Base-by-base conservation (phyloP, 148 eudicot genomes). In the Arbutus unedo region DNA sequence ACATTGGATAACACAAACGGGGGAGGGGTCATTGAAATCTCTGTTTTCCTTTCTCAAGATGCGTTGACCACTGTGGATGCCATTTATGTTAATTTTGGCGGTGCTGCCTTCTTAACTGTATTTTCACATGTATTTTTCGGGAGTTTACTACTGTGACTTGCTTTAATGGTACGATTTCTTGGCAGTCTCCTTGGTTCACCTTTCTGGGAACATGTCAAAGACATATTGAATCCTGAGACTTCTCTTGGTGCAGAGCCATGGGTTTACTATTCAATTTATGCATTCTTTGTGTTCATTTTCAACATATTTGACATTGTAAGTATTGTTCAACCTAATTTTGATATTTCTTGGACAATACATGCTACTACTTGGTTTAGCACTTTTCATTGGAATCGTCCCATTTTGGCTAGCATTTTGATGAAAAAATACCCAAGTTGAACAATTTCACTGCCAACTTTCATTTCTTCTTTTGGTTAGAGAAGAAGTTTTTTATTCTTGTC, bases 281-380 rank as follows among this genome's bases (percentile, higher is more conserved):
- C 98, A n/a, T 94, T 96, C 85, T 96, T 87, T 70, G 94, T 96
- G 67, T 96, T 96, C 85, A 83, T 89, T 49, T 96, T 96, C 88
- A 94, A 96, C 87, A 94, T 94, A 83, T 92, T 96, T 84, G 99
- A 96, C 90, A 94, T 96, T 82, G 99, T 96, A 90, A 96, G 99
- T 91, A 50, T 83, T 47, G 16, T 43, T 74, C 68, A 77, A 66
- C 76, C 31, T 44, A 16, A 5, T 25, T 31, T 31, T 71, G 9
- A 49, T 31, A 60, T 62, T 10, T 66, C 7, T 49, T 66, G 38
- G 76, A 41, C 47, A n/a, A 51, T 23, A n/a, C n/a, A 51, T 51
- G 59, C 44, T 31, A 31, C 4, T 72, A 50, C 11, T 48, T 60
- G 74, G 43, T 72, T 48, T 44, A 67, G n/a, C 5, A 7, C 56